These are phyloP conservation scores for Boletus huronensis DNA, from an alignment of 768 basidiomycete species.

Conservation along the genomic window DNA sequence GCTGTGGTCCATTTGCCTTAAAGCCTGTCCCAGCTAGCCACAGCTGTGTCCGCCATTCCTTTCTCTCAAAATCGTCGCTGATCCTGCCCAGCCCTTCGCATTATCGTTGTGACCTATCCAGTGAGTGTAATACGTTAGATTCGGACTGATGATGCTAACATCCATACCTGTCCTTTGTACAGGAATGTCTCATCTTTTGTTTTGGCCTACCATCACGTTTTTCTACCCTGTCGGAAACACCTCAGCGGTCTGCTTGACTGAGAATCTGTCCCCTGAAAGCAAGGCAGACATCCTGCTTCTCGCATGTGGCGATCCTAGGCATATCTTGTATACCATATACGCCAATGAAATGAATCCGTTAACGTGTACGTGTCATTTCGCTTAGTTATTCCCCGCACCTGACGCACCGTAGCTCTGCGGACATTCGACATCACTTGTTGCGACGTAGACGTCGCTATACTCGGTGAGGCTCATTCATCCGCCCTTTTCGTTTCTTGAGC, in stretches of 20 bases:
- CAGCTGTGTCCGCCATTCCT: background rate
- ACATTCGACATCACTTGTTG: slow-evolving; percentile 29
- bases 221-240: slow-evolving; percentile 64
- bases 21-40: background rate
- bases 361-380: slow-evolving; percentile 2
- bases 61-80: background rate
- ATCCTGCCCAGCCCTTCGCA: background rate
- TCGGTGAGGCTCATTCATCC: slow-evolving; percentile 15
- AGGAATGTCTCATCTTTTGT: slow-evolving; percentile 18
- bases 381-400: background rate
- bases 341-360: slow-evolving; percentile 7
- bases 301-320: slow-evolving; percentile 55
- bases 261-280: slow-evolving; percentile 43
- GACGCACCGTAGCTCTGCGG: slow-evolving; percentile 10
- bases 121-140: background rate
- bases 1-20: background rate
- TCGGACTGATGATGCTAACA: background rate
- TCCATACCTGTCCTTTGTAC: background rate
- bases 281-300: slow-evolving; percentile 41
- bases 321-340: slow-evolving; percentile 47
- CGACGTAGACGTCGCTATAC: slow-evolving; percentile 26
- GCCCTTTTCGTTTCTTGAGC: background rate
- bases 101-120: background rate
- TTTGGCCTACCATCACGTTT: slow-evolving; percentile 27
- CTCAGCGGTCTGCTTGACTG: slow-evolving; percentile 46